Evolutionary conservation across 495 filamentous ascomycete genomes (phyloP).

Genomic region (Platismatia glauca): DNA sequence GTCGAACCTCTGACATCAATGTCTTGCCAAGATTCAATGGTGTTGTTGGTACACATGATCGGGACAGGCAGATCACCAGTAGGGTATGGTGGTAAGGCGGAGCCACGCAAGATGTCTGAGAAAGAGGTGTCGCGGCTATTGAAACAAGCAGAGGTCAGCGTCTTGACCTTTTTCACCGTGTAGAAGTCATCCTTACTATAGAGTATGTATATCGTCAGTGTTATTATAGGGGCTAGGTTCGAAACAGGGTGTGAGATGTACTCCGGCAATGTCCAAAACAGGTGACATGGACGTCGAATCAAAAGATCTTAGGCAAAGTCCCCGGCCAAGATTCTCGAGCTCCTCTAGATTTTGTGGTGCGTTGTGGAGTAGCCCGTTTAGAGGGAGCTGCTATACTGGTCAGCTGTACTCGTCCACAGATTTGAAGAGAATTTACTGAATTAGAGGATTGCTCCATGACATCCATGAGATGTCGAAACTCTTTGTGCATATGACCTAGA

Average conservation of each 20-base stretch:
- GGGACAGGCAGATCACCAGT: neutral
- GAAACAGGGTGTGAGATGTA: neutral
- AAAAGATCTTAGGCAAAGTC: constrained; percentile 1
- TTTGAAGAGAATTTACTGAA: neutral
- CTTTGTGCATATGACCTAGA: constrained; percentile 2
- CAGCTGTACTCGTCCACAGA: neutral
- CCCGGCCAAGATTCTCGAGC: neutral
- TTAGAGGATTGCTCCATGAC: neutral
- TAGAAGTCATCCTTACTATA: neutral
- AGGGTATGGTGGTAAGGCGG: neutral
- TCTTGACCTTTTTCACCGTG: neutral
- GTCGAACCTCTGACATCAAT: neutral
- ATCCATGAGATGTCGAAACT: neutral
- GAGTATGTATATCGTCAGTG: neutral
- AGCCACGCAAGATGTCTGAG: neutral
- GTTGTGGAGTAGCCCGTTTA: neutral
- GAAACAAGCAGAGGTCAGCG: neutral
- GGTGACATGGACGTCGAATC: neutral
- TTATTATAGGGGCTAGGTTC: neutral
- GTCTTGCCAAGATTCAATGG: neutral
- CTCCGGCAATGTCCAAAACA: neutral
- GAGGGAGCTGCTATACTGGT: neutral
- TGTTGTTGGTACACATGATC: neutral
- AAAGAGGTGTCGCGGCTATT: neutral
- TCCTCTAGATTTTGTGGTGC: neutral